phyloP scores from a whole-genome alignment of 805 yeast species.

The Pichia membranifaciens region DNA sequence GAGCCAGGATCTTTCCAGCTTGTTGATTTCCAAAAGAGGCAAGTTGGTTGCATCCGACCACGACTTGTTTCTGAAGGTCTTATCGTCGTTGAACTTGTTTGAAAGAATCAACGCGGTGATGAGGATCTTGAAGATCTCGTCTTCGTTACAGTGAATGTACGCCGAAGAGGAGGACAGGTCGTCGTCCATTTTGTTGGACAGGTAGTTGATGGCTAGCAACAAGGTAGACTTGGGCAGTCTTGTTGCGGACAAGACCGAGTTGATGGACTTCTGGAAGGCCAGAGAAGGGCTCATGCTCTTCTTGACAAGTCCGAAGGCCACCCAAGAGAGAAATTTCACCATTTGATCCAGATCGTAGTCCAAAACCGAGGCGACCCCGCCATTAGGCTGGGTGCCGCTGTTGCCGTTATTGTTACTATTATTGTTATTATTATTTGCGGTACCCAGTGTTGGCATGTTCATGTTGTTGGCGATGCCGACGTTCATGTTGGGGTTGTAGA shows the following conservation, averaged over 20 bases:
- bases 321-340: slow-evolving; percentile 75
- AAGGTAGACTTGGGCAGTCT: slow-evolving; percentile 81
- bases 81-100: slow-evolving; percentile 93
- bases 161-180: slow-evolving; percentile 21
- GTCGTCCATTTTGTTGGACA: slow-evolving; percentile 50
- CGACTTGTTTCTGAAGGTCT: slow-evolving; percentile 89
- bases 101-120: slow-evolving; percentile 74
- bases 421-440: background rate
- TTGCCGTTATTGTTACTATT: slow-evolving; percentile 1
- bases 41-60: slow-evolving; percentile 97
- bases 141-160: slow-evolving; percentile 23
- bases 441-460: background rate
- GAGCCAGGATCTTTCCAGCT: slow-evolving; percentile 55
- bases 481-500: background rate
- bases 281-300: slow-evolving; percentile 41
- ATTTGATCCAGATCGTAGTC: slow-evolving; percentile 76
- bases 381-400: slow-evolving; percentile 32
- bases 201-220: slow-evolving; percentile 70
- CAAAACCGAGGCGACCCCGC: slow-evolving; percentile 72
- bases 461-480: too few relatives aligned
- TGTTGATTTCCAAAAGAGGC: slow-evolving; percentile 51
- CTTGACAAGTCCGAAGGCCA: slow-evolving; percentile 62
- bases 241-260: slow-evolving; percentile 75
- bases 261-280: slow-evolving; percentile 53
- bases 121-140: slow-evolving; percentile 47